Base-by-base conservation (phyloP, 306 rosid species). In the Lagenaria siceraria region DNA sequence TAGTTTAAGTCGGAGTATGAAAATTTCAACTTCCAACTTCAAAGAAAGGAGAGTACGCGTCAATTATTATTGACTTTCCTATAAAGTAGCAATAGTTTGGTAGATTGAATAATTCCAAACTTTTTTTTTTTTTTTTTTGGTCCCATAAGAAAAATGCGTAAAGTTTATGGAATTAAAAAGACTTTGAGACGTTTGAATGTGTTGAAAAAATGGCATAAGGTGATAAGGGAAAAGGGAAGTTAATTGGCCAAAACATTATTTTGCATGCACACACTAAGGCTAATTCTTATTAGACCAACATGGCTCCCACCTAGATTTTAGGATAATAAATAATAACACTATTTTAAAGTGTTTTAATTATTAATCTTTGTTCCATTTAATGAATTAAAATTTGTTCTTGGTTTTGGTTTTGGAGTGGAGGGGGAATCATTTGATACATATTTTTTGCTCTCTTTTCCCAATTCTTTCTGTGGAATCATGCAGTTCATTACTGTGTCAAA, bases 211-310 rank as follows among this genome's bases (percentile, higher is more conserved):
- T 86, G 76, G 73, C 74, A 61, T 78, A 63, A 77, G 75, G 73
- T 54, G 73, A n/a, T 78, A 85, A 81, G 66, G 81, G 84, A 80
- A 76, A 38, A 80, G 59, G 52, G 54, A 40, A 13, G 10, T 5
- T 69, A 24, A 91, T 87, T 88, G 91, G 91, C 80, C 84, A 71
- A 82, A 85, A 56, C 52, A 46, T 46, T 46, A 46, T 64, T 78
- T 10, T 84, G 74, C 79, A 83, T 61, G 81, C 82, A 84, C 94
- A 90, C 97, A 90, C 88, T 78, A 85, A 87, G 75, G 77, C 51
- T 60, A 70, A 1, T 66, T 89, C 81, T 82, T 83, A 94, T 94
- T 90, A 90, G 97, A 84, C 93, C 92, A 94, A 78, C 90, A 77
- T 78, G 89, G 81, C 81, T 81, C 83, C 95, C 98, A 94, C 76